Base-by-base conservation (phyloP, 2,329 filamentous ascomycete species). In the Aspergillus nomiae region DNA sequence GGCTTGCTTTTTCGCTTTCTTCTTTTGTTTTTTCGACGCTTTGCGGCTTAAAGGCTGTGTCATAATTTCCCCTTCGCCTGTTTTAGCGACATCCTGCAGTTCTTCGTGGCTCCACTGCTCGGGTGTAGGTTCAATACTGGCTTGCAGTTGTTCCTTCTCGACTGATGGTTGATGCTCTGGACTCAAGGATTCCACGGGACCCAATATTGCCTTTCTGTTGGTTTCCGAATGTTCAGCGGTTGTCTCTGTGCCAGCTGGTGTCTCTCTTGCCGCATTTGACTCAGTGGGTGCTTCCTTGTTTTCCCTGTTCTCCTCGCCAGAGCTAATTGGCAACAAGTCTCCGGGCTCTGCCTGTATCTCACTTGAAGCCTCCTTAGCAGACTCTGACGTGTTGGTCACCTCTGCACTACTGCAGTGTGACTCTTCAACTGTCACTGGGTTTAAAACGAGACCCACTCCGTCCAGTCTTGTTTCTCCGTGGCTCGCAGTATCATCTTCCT, bases 231-330 rank as follows among this genome's bases (percentile, higher is more conserved):
- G 14, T 45, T 46, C 59, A 36, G 26, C 6, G 14, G 7, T 36
- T 36, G 34, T 16, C 34, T 36, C 55, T n/a, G n/a, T 38, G 5
- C 24, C 51, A 38, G 43, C 45, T 9, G 61, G 24, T 50, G 26
- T 41, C 12, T 66, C 65, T 24, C n/a, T 11, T 24, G 41, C 19
- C 7, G 62, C 60, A 21, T 67, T 56, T 34, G 54, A 24, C 32
- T 68, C 63, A 38, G 55, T 34, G 26, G 60, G 46, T 8, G 62
- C 64, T 57, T 70, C 70, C 62, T 71, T 74, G 48, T 71, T 71
- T 73, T 69, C 53, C 62, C 70, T 74, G 56, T 65, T 73, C 67
- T 72, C 67, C 61, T 75, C 72, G 34, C 69, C 72, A 7, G 65
- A 62, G 3, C 62, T 41, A 5, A 41, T 45, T 4, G 65, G 56